Evolutionary conservation across 257 asterid genomes (phyloP).

Genomic region (Forsythia viridissima): DNA sequence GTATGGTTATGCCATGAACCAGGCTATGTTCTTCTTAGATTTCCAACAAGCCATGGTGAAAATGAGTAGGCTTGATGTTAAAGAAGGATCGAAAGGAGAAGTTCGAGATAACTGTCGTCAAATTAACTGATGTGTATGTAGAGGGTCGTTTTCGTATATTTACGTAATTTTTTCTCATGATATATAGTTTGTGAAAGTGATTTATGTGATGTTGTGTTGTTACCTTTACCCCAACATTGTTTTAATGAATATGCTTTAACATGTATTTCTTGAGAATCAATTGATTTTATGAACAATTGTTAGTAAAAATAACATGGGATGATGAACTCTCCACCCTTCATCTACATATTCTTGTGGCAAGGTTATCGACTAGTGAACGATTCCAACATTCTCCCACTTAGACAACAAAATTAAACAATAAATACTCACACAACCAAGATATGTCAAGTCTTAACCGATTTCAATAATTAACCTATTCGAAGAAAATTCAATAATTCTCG

Average conservation of each 20-base stretch:
- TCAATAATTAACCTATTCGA: no score
- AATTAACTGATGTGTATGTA: conserved; percentile 38
- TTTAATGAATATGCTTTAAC: not conserved
- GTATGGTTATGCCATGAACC: conserved; percentile 61
- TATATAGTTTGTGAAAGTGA: no score
- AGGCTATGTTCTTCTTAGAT: conserved; percentile 78
- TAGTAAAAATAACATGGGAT: not conserved
- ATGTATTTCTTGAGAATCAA: not conserved
- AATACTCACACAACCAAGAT: no score
- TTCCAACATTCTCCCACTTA: no score
- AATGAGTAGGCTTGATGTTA: conserved; percentile 75
- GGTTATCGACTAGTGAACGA: no score
- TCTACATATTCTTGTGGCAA: no score
- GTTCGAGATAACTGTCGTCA: conserved; percentile 58
- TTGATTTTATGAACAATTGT: not conserved
- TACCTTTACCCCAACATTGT: not conserved
- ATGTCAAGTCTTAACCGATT: no score
- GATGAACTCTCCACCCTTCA: no score
- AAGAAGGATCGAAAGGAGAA: conserved; percentile 71
- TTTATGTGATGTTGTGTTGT: no score
- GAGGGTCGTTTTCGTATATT: not conserved
- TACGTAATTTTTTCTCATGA: not conserved
- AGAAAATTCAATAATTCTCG: no score
- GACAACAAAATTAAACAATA: no score
- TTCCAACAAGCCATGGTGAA: conserved; percentile 80